phyloP scores from a whole-genome alignment of 495 filamentous ascomycete genomes.

The Entonaema liquescens region DNA sequence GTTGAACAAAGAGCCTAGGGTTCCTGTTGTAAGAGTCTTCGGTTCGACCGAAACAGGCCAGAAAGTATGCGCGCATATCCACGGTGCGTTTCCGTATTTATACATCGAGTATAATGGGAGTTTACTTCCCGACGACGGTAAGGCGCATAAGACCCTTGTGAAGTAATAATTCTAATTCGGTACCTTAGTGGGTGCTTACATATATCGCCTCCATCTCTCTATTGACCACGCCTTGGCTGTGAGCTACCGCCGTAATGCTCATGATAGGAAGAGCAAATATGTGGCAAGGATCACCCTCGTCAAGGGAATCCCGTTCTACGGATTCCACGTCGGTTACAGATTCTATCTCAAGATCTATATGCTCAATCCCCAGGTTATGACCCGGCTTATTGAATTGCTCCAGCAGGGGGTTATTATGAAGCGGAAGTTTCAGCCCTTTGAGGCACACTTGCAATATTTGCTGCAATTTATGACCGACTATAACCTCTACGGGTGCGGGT shows the following conservation, averaged over 20 bases:
- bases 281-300: constrained; percentile 91
- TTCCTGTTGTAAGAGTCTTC: constrained; percentile 91
- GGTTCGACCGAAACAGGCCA: constrained; percentile 95
- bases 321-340: constrained; percentile 89
- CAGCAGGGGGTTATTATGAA: constrained; percentile 87
- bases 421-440: constrained; percentile 84
- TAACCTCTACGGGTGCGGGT: constrained; percentile 93
- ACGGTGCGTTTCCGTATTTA: constrained; percentile 94
- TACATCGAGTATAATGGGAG: constrained; percentile 86
- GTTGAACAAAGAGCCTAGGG: constrained; percentile 67
- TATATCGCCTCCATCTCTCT: constrained; percentile 74
- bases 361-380: constrained; percentile 83
- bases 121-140: constrained; percentile 72
- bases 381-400: constrained; percentile 81
- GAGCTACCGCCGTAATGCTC: constrained; percentile 78
- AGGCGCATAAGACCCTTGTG: constrained; percentile 18
- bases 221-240: constrained; percentile 87
- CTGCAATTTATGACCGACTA: constrained; percentile 98
- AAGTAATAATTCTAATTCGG: constrained; percentile 10
- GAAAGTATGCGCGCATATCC: constrained; percentile 95
- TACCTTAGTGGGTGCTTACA: constrained; percentile 72
- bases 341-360: constrained; percentile 96
- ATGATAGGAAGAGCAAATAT: constrained; percentile 72
- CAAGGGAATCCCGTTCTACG: constrained; percentile 95
- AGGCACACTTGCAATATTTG: constrained; percentile 89